A percentile compares a stretch with the other conserved stretches of the same genome.
These are phyloP conservation scores for Dipteronia sinensis DNA, from an alignment of 345 rosid species.

Conservation along the genomic window DNA sequence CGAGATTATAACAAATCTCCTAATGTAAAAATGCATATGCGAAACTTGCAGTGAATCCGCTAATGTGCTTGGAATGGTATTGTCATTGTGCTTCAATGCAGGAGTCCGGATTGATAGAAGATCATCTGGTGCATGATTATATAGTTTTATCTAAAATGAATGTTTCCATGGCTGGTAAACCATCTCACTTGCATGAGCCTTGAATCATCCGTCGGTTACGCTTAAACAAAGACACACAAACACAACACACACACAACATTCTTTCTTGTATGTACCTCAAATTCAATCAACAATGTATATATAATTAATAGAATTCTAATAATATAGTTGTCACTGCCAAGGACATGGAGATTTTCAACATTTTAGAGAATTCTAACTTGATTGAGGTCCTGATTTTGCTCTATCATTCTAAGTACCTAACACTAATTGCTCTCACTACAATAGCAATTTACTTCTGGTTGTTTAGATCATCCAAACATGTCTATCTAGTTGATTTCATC, in stretches of 20 bases:
- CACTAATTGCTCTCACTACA: neutral
- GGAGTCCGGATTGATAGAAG: too few relatives aligned
- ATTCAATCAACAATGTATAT: neutral
- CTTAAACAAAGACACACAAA: conserved; percentile 9
- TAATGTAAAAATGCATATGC: too few relatives aligned
- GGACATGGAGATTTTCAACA: neutral
- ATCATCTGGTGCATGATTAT: neutral
- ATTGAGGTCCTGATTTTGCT: neutral
- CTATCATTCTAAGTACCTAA: neutral
- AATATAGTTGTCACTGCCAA: neutral
- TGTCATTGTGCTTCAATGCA: too few relatives aligned
- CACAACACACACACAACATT: neutral
- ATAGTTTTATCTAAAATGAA: neutral
- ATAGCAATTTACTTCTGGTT: neutral
- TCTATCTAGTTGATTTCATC: conserved; percentile 14
- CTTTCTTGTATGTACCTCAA: neutral
- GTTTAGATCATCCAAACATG: neutral
- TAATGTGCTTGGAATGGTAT: too few relatives aligned
- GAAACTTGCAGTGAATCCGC: too few relatives aligned
- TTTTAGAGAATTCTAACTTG: neutral
- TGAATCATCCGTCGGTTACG: conserved; percentile 9
- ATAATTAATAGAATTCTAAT: neutral
- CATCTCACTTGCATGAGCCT: conserved; percentile 5
- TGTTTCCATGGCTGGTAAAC: neutral
- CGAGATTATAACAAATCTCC: too few relatives aligned